Base-by-base conservation (phyloP, 1,284 basidiomycete species). In the Ceratobasidium sp. region DNA sequence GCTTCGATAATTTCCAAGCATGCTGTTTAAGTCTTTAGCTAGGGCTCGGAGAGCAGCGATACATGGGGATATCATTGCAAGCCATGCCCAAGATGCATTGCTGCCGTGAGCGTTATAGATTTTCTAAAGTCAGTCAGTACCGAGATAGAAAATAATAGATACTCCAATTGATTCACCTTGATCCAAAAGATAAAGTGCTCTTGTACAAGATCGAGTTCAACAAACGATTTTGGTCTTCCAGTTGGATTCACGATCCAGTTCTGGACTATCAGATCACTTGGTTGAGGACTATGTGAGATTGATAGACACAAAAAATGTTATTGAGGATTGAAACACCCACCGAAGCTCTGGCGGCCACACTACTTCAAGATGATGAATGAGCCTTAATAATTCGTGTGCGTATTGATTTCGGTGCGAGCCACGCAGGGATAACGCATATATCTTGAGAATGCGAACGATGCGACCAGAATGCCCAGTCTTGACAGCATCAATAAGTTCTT, bases 151-250 rank as follows among this genome's bases (percentile, higher is more conserved):
- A 38, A 38, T 38, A 11, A 11, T 38, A 38, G 35, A 38, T 4
- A 38, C 30, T 30, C 21, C 26, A 46, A 1, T 18, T 5, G 8
- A 62, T 43, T 47, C n/a, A 79, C 80, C 77, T 80, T 81, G 55
- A 81, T 82, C 82, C 82, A 83, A 59, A 77, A 82, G 62, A 82
- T 84, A 57, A 82, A 47, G 64, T 85, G 83, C 66, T 85, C 83
- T 58, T 84, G 83, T 43, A 84, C 58, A 0, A 84, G 77, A 58
- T 85, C 83, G 2, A 82, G 77, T 28, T 81, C 79, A 0, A 82
- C 76, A 59, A 75, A 84, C 0, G 73, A 58, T 38, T 82, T 78
- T 0, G 72, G 69, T 4, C 79, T 76, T 0, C 83, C 82, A 0
- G 81, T 81, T 0, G 80, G 79, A 73, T 83, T 83, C 1, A 83